Evolutionary conservation across 371 early-diverging fungal species (phyloP), one percentile per base, ranked within the genome.

Genomic region (Batkoa obscura): DNA sequence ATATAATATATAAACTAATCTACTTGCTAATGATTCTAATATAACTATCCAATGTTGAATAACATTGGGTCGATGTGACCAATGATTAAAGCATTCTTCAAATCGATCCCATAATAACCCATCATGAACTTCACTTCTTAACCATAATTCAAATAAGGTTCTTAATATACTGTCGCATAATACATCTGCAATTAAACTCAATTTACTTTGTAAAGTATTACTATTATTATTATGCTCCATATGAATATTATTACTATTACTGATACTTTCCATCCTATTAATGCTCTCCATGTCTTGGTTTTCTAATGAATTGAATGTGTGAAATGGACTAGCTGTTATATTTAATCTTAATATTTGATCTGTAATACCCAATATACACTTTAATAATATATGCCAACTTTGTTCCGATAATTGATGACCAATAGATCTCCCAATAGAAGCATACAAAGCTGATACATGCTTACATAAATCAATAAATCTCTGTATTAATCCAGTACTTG

Each of bases 41-140:
- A 63, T 60, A 5, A 69, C 73, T 49, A 61, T 69, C 76, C 78
- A 77, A 45, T 75, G 67, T 15, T 45, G 59, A 37, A 75, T 36
- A 31, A 70, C 55, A 35, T 65, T 63, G 1, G 65, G 55, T 30
- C 76, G 65, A 50, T 75, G 73, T 1, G 72, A 69, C 78, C 78
- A 77, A 31, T 58, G 50, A 31, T 58, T 53, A 52, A 72, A 75
- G 45, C 54, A 53, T 17, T 49, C 46, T 56, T 60, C 43, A 48
- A 60, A 51, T 35, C 50, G 50, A 36, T 60, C 34, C 60, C 60
- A 60, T 9, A 47, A 32, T 9, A 23, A 9, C 10, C 23, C 9
- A 30, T 47, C 48, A 30, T 6, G 31, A 6, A 47, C 9, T 9
- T 32, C 48, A 4, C 23, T 23, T 32, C 48, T 12, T 23, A 47